phyloP scores from a whole-genome alignment of 192 early-diverging fungal species.

The Coemansia pectinata region DNA sequence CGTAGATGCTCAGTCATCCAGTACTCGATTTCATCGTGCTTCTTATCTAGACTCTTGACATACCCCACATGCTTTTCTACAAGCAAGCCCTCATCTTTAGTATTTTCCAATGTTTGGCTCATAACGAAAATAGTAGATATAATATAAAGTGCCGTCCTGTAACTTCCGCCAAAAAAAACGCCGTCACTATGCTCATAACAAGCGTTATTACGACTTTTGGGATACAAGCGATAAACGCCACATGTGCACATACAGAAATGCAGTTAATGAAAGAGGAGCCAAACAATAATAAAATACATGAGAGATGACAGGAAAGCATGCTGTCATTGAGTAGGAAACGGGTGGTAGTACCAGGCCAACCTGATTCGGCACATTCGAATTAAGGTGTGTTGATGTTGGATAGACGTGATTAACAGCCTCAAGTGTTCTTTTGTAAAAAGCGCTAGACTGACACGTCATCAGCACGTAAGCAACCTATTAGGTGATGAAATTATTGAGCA shows the following conservation, averaged over 20 bases:
- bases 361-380: too few species aligned
- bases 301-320: too few species aligned
- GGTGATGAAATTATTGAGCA: too few species aligned
- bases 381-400: too few species aligned
- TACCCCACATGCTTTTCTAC: conserved; percentile 71
- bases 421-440: too few species aligned
- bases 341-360: too few species aligned
- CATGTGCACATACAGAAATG: neutral
- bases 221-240: neutral
- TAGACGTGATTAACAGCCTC: too few species aligned
- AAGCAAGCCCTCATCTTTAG: conserved; percentile 37
- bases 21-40: conserved; percentile 87
- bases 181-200: neutral
- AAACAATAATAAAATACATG: too few species aligned
- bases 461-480: too few species aligned
- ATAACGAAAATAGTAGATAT: conserved; percentile 2
- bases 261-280: too few species aligned
- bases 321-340: too few species aligned
- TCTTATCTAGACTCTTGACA: conserved; percentile 74
- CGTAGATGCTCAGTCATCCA: conserved; percentile 92
- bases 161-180: neutral
- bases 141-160: neutral
- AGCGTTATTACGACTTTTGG: neutral
- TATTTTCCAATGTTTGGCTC: neutral
- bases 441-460: too few species aligned